Conservation (phyloP, 2,329 filamentous ascomycete species). For the Diaporthe citriasiana region DNA sequence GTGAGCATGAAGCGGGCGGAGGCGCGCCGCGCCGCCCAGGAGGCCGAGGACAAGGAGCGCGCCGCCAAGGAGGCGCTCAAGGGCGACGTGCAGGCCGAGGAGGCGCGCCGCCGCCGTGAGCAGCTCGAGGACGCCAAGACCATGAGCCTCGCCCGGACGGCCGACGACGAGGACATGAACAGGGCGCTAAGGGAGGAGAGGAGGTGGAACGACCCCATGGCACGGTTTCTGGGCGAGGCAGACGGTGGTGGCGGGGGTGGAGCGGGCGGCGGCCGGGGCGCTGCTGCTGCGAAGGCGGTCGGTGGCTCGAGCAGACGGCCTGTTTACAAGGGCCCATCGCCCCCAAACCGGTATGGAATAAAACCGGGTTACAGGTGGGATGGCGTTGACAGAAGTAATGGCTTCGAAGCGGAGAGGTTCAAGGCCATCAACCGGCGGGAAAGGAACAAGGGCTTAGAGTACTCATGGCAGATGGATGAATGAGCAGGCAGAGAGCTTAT, state of each 20-base stretch:
- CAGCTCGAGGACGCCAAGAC: slow-evolving; percentile 84
- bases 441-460: slow-evolving; percentile 84
- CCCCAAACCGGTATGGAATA: slow-evolving; percentile 95
- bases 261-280: slow-evolving; percentile 49
- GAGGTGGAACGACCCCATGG: slow-evolving; percentile 96
- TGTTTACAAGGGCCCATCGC: slow-evolving; percentile 82
- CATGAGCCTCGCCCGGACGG: slow-evolving; percentile 82
- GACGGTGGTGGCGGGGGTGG: slow-evolving; percentile 47
- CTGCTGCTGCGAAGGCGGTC: slow-evolving; percentile 46
- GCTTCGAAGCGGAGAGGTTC: slow-evolving; percentile 94
- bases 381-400: slow-evolving; percentile 93
- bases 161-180: slow-evolving; percentile 91
- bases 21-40: slow-evolving; percentile 74
- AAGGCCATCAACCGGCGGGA: slow-evolving; percentile 84
- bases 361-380: slow-evolving; percentile 95
- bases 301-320: slow-evolving; percentile 63
- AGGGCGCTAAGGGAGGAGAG: slow-evolving; percentile 80
- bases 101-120: slow-evolving; percentile 75
- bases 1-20: slow-evolving; percentile 92
- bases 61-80: slow-evolving; percentile 79
- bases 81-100: slow-evolving; percentile 83
- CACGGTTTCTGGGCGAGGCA: slow-evolving; percentile 77
- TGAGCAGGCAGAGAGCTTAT: slow-evolving; percentile 55
- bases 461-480: slow-evolving; percentile 97
- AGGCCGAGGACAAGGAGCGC: slow-evolving; percentile 79